Evolutionary conservation across 2,329 filamentous ascomycete species (phyloP), one percentile per base, ranked within the genome.

Genomic region (Daldinia sp.): DNA sequence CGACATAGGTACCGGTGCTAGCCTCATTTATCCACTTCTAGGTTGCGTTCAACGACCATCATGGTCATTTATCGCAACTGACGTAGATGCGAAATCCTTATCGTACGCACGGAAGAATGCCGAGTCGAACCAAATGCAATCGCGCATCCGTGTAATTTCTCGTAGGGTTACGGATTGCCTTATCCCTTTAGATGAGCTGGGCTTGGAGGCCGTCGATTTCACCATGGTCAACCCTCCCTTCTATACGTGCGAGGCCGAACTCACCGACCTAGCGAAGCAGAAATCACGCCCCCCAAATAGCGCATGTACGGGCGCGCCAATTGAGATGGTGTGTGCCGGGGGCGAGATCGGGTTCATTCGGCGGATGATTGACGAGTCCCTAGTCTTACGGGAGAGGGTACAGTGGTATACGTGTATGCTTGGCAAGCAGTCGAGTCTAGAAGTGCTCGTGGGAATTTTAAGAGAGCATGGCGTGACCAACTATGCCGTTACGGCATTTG

Each of bases 141-240:
- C 81, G 5, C 84, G 90, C 0, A 90, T 96, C 59, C 85, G 77
- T 3, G 74, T 97, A 0, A 71, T 92, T 0, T 75, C 83, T 37
- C 87, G 87, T 1, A 75, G 79, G 0, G 69, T 79, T 0, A 73
- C 78, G 0, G 85, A 84, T 32, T 70, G 79, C 0, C 78, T 97
- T 1, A 82, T 98, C 4, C 88, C 90, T 0, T 73, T 93, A 0
- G 80, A 87, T 35, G 81, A 81, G 0, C 72, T 88, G 0, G 77
- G 75, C 19, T 73, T 85, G 3, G 74, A 78, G 6, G 72, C 65
- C 2, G 81, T 96, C 41, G 89, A 94, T 73, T 97, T 98, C 74
- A 88, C 87, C 61, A 96, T 98, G 88, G 94, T 90, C 67, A 99
- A 99, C 69, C 95, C 95, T 0, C 95, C 95, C 0, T 99, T 99